Percentiles rank a stretch among this genome's conserved stretches.
Evolutionary conservation across 1,284 basidiomycete genomes (phyloP).

Genomic region (Mycena citricolor): DNA sequence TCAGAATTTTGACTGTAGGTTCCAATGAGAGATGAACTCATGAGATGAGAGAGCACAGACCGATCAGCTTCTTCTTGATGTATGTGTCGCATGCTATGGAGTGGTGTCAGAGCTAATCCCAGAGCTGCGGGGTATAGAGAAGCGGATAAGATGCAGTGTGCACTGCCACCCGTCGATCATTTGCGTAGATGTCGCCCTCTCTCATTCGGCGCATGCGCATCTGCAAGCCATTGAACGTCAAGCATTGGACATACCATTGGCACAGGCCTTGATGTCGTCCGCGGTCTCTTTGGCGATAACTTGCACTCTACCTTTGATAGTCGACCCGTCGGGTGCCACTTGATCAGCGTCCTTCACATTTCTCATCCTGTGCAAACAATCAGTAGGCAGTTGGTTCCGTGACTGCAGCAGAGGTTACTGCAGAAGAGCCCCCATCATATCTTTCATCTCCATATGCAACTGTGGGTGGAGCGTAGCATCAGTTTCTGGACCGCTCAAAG

Average conservation of each 20-base stretch:
- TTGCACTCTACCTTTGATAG: constrained; percentile 20
- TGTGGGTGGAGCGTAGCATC: no score
- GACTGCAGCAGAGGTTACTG: constrained; percentile 18
- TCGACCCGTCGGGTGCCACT: constrained; percentile 13
- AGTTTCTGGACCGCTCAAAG: no score
- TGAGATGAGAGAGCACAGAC: background rate
- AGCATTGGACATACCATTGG: constrained; percentile 10
- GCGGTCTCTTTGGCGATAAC: constrained; percentile 10
- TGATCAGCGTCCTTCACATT: constrained; percentile 16
- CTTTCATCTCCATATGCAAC: constrained; percentile 27
- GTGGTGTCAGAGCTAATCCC: background rate
- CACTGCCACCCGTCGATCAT: no score
- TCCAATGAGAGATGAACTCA: background rate
- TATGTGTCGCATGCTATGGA: constrained; percentile 4
- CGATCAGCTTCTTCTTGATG: constrained; percentile 6
- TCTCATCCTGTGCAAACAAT: constrained; percentile 3
- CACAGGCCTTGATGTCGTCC: constrained; percentile 19
- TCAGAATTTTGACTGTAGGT: constrained; percentile 16
- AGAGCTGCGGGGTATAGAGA: background rate
- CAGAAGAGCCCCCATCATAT: constrained; percentile 30
- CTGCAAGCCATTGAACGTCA: no score
- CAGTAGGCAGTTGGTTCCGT: no score
- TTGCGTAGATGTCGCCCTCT: no score
- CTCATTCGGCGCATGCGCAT: no score
- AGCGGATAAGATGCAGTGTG: no score